Evolutionary conservation across 1,284 basidiomycete genomes (phyloP), one percentile per base, ranked within the genome.

Genomic region (Xerocomus nothofagi): DNA sequence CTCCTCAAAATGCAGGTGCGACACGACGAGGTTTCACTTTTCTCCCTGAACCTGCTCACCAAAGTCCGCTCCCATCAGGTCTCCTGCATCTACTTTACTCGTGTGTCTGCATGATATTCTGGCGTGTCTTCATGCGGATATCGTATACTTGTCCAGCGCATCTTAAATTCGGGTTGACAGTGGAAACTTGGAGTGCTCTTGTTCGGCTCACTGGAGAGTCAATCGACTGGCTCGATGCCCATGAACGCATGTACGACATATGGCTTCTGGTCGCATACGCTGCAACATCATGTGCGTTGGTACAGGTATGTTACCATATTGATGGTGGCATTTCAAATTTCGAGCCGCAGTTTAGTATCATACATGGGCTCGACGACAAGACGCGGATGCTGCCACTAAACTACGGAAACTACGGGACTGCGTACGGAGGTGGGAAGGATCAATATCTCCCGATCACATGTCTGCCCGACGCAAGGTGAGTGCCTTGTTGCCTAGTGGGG

Each of bases 71-170:
- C 44, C 31, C 11, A 12, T 43, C 52, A 88, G 93, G 93, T 29
- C 74, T 95, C 48, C 75, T 98, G 21, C 91, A 94, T 68, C 69
- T 97, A 48, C 76, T 91, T 41, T 93, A 91, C 65, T 81, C 88
- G n/a, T 90, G 89, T 59, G 84, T 95, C 36, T 86, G 85, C 61
- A 90, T 91, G 84, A 86, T 91, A 67, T 91, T 94, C 72, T 94
- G 89, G 89, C 84, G 91, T 47, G 88, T 95, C 17, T 97, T 97
- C 74, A 93, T 96, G 89, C 82, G 93, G 47, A 91, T 96, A 67
- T 91, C 89, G 53, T 94, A 95, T 70, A 80, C 82, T 24, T 91
- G 85, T 66, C 93, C 91, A 14, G 80, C 81, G 11, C 92, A 93
- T 67, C 81, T 96, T 62, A 91, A 86, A 63, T 90, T 97, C 61